Percentiles rank a stretch among this genome's conserved stretches.
Conservation (phyloP, 495 filamentous ascomycete genomes). For the Neurospora tetrasperma region DNA sequence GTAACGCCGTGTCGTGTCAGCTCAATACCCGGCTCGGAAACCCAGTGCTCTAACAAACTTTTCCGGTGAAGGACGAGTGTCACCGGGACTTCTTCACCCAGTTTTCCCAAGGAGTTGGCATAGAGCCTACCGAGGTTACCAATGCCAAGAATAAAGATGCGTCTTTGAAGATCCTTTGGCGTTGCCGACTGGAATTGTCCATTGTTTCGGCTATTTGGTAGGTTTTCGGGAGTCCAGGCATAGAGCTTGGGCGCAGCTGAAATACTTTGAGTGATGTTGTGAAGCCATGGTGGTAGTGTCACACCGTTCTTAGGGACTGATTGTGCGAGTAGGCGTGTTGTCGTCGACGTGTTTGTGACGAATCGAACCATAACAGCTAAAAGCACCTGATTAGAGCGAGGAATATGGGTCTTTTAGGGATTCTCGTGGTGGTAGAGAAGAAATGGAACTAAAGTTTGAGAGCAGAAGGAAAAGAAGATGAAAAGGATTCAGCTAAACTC, state of each 20-base stretch:
- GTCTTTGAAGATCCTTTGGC: not conserved
- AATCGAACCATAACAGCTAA: not conserved
- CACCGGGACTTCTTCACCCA: constrained; percentile 25
- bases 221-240: constrained; percentile 23
- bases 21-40: constrained; percentile 20
- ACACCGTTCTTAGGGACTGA: not conserved
- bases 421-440: not conserved
- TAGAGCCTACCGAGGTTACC: constrained; percentile 45
- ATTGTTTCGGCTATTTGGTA: not conserved
- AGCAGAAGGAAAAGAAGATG: not conserved
- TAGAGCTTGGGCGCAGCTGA: constrained; percentile 18
- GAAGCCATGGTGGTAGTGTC: constrained; percentile 2
- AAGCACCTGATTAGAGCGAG: not conserved
- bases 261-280: not conserved
- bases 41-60: constrained; percentile 30
- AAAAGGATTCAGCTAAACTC: not conserved
- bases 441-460: not conserved
- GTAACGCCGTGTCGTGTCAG: constrained; percentile 19
- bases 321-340: not conserved
- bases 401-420: not conserved
- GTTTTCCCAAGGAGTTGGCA: constrained; percentile 23
- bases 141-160: constrained; percentile 40
- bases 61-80: constrained; percentile 39
- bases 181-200: not conserved
- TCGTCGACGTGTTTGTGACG: not conserved